A percentile compares a stretch with the other conserved stretches of the same genome.
phyloP scores from a whole-genome alignment of 768 basidiomycete genomes.

The Rhodotorula diobovata region DNA sequence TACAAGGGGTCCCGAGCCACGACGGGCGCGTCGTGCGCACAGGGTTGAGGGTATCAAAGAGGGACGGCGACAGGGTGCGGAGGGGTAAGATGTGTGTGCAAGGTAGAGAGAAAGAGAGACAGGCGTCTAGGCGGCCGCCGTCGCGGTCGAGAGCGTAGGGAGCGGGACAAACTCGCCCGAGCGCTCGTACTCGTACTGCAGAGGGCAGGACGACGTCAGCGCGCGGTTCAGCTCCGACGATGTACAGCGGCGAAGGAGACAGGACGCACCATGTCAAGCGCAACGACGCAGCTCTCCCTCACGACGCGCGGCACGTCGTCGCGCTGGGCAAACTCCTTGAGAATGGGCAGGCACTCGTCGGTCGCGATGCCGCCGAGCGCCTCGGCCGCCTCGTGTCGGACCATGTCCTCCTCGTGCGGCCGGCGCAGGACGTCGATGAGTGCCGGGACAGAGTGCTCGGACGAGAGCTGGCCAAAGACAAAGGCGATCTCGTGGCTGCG shows the following conservation, averaged over 20 bases:
- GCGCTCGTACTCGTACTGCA: slow-evolving; percentile 36
- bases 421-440: slow-evolving; percentile 73
- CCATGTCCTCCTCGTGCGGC: slow-evolving; percentile 80
- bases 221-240: neutral
- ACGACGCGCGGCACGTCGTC: slow-evolving; percentile 82
- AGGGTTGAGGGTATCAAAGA: neutral
- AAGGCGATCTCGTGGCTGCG: slow-evolving; percentile 94
- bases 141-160: slow-evolving; percentile 5
- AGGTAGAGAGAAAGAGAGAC: neutral
- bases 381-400: slow-evolving; percentile 96
- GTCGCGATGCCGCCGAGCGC: slow-evolving; percentile 96
- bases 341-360: slow-evolving; percentile 78
- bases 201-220: neutral
- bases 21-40: too few species aligned
- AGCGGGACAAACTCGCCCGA: slow-evolving; percentile 34
- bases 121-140: neutral
- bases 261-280: slow-evolving; percentile 56
- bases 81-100: neutral
- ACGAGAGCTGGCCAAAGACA: slow-evolving; percentile 92
- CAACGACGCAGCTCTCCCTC: slow-evolving; percentile 90
- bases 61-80: too few species aligned
- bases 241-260: neutral
- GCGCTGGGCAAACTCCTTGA: slow-evolving; percentile 76
- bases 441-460: slow-evolving; percentile 78
- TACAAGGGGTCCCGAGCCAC: neutral